Conservation (phyloP, 2,329 filamentous ascomycete genomes). For the Claviceps capensis region DNA sequence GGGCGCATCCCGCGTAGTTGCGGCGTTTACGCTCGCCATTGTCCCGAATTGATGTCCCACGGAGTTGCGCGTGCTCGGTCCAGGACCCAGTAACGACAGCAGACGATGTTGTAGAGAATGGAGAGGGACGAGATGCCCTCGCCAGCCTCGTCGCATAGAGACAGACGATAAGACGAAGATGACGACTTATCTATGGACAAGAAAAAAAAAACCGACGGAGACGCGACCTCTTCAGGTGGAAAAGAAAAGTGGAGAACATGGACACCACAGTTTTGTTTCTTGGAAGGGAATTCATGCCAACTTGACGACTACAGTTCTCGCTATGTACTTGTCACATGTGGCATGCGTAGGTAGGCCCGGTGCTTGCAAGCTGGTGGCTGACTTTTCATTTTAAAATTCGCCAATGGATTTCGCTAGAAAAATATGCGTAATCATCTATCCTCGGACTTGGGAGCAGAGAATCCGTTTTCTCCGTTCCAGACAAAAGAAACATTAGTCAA, state of each 20-base stretch:
- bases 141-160: constrained; percentile 3
- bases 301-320: no score
- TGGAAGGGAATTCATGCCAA: no score
- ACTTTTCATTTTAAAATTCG: not conserved
- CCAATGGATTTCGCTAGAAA: constrained; percentile 1
- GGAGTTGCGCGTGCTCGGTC: not conserved
- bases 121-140: not conserved
- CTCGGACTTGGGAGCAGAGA: not conserved
- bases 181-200: not conserved
- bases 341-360: not conserved
- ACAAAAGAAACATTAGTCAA: not conserved
- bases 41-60: constrained; percentile 15
- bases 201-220: not conserved
- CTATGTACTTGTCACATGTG: not conserved
- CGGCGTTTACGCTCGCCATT: constrained; percentile 17
- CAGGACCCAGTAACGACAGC: not conserved
- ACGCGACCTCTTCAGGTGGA: not conserved
- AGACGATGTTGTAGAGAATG: not conserved
- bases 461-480: constrained; percentile 11
- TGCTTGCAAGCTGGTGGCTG: not conserved
- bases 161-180: not conserved
- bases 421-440: constrained; percentile 1
- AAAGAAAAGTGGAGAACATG: not conserved
- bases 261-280: not conserved
- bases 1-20: constrained; percentile 8